Conservation (phyloP, 2,329 filamentous ascomycete species). For the Trichoderma sp. region DNA sequence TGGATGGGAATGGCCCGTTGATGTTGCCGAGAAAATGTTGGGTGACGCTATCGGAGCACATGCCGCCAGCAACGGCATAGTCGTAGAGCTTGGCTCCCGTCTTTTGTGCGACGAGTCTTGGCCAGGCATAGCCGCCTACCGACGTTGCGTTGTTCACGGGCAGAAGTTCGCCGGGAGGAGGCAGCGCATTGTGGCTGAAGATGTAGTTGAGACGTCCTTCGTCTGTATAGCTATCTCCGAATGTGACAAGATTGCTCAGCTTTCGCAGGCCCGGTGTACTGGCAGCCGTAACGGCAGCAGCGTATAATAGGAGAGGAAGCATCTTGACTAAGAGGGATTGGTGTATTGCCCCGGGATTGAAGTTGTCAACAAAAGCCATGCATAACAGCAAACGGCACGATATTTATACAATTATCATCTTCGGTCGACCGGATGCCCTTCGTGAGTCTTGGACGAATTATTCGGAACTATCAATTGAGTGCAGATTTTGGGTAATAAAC, state of each 20-base stretch:
- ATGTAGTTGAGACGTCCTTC: constrained; percentile 66
- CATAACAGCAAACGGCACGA: not conserved
- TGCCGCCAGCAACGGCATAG: constrained; percentile 71
- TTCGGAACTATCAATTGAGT: not conserved
- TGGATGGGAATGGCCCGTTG: constrained; percentile 53
- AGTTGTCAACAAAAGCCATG: not conserved
- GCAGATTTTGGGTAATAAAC: not conserved
- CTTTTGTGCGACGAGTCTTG: constrained; percentile 60
- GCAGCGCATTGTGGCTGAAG: constrained; percentile 54
- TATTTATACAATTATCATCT: constrained; percentile 6
- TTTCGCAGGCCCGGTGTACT: not conserved
- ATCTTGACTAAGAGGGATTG: not conserved
- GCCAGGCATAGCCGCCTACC: constrained; percentile 66
- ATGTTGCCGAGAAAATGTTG: constrained; percentile 24
- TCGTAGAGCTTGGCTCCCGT: constrained; percentile 57
- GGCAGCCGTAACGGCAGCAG: not conserved
- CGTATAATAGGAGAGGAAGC: constrained; percentile 1
- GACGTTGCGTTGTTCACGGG: constrained; percentile 50
- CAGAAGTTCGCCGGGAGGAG: constrained; percentile 56
- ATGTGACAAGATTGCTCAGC: constrained; percentile 57
- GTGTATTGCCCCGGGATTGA: not conserved
- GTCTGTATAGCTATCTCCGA: constrained; percentile 76
- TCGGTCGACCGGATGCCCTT: not conserved
- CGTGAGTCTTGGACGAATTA: not conserved
- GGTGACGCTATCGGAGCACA: constrained; percentile 65